A percentile compares a stretch with the other conserved stretches of the same genome.
These are phyloP conservation scores for Encephalitozoon romaleae DNA, from an alignment of 371 early-diverging fungal genomes.

Conservation along the genomic window DNA sequence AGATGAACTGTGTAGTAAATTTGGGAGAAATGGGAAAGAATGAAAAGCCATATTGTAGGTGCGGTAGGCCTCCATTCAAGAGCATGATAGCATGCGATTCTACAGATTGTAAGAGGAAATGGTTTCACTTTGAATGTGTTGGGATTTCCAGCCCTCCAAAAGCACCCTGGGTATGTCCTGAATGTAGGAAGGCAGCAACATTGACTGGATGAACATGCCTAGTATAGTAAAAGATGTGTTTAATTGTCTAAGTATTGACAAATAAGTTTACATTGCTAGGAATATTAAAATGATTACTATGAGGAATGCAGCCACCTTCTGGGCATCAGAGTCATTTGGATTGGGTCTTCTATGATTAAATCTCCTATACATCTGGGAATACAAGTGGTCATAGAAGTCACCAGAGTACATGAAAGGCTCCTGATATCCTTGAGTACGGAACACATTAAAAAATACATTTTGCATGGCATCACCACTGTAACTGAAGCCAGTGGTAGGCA, in stretches of 20 bases:
- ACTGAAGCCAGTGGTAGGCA: not conserved
- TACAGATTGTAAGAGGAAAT: conserved; percentile 69
- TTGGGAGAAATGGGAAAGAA: not conserved
- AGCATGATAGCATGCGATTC: conserved; percentile 61
- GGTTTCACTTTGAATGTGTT: conserved; percentile 86
- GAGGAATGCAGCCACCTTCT: not conserved
- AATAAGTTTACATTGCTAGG: not conserved
- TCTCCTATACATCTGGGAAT: conserved; percentile 5
- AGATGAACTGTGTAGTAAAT: conserved; percentile 22
- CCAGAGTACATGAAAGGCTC: not conserved
- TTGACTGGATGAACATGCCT: not conserved
- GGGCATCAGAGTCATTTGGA: not conserved
- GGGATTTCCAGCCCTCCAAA: conserved; percentile 71
- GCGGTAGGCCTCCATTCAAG: conserved; percentile 54
- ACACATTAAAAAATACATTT: not conserved
- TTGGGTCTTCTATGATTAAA: not conserved
- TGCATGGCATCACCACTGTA: not conserved
- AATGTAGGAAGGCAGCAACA: conserved; percentile 60
- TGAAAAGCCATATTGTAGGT: conserved; percentile 54
- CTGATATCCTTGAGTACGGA: not conserved
- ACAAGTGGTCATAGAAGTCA: not conserved
- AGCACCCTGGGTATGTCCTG: conserved; percentile 80
- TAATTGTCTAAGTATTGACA: not conserved
- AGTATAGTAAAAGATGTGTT: not conserved
- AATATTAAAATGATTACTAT: not conserved